A percentile compares a stretch with the other conserved stretches of the same genome.
These are phyloP conservation scores for Trapa incisa DNA, from an alignment of 345 rosid genomes.

Conservation along the genomic window DNA sequence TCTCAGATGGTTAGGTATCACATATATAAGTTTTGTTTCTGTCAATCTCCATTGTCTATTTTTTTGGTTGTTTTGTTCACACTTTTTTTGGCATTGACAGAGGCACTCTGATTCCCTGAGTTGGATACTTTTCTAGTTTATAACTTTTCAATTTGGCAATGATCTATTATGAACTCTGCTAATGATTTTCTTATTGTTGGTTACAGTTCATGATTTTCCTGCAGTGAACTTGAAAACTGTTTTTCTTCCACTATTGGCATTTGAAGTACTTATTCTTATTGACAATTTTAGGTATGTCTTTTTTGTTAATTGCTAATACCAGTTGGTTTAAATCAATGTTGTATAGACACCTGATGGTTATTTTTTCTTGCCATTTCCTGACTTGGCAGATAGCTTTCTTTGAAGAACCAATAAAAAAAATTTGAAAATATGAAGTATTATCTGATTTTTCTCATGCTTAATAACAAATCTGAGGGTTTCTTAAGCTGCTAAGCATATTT, in stretches of 20 bases:
- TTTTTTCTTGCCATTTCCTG: neutral
- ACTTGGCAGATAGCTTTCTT: neutral
- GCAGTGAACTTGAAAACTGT: slow-evolving; percentile 83
- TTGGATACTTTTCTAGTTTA: no score
- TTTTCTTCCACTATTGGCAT: slow-evolving; percentile 72
- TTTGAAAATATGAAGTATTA: neutral
- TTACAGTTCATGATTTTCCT: slow-evolving; percentile 37
- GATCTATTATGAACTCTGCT: slow-evolving; percentile 3
- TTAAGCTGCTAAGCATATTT: no score
- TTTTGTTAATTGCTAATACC: neutral
- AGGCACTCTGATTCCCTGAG: no score
- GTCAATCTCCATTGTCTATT: no score
- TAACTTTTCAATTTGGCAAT: neutral
- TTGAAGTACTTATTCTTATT: slow-evolving; percentile 60
- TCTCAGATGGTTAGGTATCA: no score
- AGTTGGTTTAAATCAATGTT: neutral
- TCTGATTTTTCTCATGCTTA: neutral
- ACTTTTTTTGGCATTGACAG: no score
- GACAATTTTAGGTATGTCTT: slow-evolving; percentile 80
- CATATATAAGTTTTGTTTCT: no score
- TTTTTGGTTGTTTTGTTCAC: no score
- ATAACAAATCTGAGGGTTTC: neutral
- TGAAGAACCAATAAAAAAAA: neutral
- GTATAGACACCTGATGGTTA: neutral
- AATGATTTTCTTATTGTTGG: slow-evolving; percentile 8